phyloP scores from a whole-genome alignment of 495 filamentous ascomycete genomes.

The Beverwykella pulmonaria region DNA sequence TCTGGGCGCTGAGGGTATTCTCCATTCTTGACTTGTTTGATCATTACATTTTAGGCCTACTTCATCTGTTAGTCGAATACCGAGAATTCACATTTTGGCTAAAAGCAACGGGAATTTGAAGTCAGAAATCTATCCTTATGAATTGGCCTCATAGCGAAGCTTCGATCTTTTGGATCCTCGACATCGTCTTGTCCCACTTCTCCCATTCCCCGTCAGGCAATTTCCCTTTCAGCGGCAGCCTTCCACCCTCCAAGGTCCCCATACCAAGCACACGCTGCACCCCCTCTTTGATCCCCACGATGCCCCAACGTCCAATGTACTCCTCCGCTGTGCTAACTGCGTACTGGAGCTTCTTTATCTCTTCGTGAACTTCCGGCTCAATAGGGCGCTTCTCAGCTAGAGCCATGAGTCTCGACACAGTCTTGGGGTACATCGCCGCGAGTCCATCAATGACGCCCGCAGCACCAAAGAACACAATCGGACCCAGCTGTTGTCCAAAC shows the following conservation, averaged over 20 bases:
- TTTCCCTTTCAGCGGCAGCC: constrained; percentile 53
- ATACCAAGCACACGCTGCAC: constrained; percentile 58
- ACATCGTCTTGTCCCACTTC: constrained; percentile 30
- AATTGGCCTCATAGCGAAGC: constrained; percentile 8
- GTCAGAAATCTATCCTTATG: not conserved
- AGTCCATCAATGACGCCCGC: constrained; percentile 69
- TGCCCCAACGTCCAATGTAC: constrained; percentile 59
- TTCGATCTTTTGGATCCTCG: constrained; percentile 18
- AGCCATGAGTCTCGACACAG: constrained; percentile 56
- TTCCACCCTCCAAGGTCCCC: constrained; percentile 58
- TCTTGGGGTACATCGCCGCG: constrained; percentile 66
- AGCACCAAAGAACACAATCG: constrained; percentile 60
- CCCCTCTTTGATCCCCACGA: constrained; percentile 68
- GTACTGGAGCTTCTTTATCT: constrained; percentile 60
- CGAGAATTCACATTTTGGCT: not conserved
- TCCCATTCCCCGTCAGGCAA: constrained; percentile 36
- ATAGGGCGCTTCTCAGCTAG: constrained; percentile 48
- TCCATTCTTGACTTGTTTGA: not conserved
- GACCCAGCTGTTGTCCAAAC: constrained; percentile 70
- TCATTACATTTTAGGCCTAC: not conserved
- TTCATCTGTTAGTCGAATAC: no score
- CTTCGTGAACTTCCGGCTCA: constrained; percentile 50
- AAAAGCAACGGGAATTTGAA: not conserved
- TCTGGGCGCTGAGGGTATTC: not conserved
- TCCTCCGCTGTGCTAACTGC: constrained; percentile 58